phyloP scores from a whole-genome alignment of 352 stramenopile species.

The Pythium phragmiticola region DNA sequence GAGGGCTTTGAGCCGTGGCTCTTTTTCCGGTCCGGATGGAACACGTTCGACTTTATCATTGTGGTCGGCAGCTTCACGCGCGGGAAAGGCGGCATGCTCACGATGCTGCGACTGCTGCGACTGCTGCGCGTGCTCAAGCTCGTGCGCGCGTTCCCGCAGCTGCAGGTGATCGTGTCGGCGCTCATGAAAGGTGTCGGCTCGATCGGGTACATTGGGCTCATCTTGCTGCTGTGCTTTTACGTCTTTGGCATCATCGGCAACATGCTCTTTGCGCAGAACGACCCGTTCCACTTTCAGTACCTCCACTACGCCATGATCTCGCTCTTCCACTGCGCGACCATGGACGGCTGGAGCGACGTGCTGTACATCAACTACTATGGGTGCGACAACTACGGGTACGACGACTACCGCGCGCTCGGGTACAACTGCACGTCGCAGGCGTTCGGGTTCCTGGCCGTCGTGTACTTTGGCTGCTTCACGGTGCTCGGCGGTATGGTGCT shows the following conservation, averaged over 20 bases:
- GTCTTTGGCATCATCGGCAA: conserved; percentile 91
- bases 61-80: conserved; percentile 69
- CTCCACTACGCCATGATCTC: conserved; percentile 88
- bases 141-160: conserved; percentile 79
- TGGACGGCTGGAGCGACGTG: conserved; percentile 90
- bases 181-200: conserved; percentile 86
- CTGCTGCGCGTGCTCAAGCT: conserved; percentile 88
- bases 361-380: conserved; percentile 92
- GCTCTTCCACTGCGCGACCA: conserved; percentile 86
- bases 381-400: conserved; percentile 83
- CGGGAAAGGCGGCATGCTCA: conserved; percentile 74
- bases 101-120: conserved; percentile 78
- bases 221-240: conserved; percentile 90
- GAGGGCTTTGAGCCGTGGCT: conserved; percentile 77
- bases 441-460: conserved; percentile 41
- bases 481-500: conserved; percentile 86
- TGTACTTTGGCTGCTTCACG: conserved; percentile 86
- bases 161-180: conserved; percentile 89
- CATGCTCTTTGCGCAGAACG: conserved; percentile 86
- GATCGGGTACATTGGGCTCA: conserved; percentile 90
- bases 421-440: conserved; percentile 59
- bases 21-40: conserved; percentile 76
- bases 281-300: conserved; percentile 88
- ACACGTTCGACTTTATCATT: conserved; percentile 87
- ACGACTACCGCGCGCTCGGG: conserved; percentile 45